phyloP scores from a whole-genome alignment of 1,284 basidiomycete species.

The Sphagnurus paluster region DNA sequence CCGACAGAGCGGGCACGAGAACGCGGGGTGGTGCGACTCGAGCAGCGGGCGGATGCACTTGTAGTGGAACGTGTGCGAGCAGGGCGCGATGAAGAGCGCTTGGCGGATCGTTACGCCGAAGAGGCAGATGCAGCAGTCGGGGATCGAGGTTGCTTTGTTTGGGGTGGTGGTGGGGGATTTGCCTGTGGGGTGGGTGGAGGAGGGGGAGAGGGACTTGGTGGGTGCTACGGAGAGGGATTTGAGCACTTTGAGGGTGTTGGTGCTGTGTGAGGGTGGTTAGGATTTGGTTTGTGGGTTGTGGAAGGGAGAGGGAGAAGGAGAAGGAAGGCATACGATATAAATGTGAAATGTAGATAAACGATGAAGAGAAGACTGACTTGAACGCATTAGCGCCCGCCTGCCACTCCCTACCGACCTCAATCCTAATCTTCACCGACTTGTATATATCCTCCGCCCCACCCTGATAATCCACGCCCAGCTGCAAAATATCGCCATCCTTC shows the following conservation, averaged over 20 bases:
- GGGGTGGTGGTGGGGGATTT: slow-evolving; percentile 11
- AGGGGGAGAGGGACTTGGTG: background rate
- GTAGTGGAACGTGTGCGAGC: slow-evolving; percentile 97
- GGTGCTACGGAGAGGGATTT: slow-evolving; percentile 61
- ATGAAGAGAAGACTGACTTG: slow-evolving; percentile 70
- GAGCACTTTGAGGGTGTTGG: slow-evolving; percentile 68
- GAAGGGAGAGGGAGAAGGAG: background rate
- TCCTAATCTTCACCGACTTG: slow-evolving; percentile 95
- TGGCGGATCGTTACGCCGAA: slow-evolving; percentile 95
- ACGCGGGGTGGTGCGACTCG: slow-evolving; percentile 86
- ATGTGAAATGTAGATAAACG: no score
- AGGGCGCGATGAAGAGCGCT: slow-evolving; percentile 95
- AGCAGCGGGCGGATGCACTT: slow-evolving; percentile 96
- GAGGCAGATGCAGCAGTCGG: slow-evolving; percentile 95
- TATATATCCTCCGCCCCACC: slow-evolving; percentile 98
- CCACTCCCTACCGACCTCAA: slow-evolving; percentile 92
- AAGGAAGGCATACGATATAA: no score
- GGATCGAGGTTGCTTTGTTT: slow-evolving; percentile 44
- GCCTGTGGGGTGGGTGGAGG: slow-evolving; percentile 10
- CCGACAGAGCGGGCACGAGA: slow-evolving; percentile 93
- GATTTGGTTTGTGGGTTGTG: background rate
- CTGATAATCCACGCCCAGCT: slow-evolving; percentile 98
- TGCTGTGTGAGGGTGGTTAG: slow-evolving; percentile 3
- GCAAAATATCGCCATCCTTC: slow-evolving; percentile 93
- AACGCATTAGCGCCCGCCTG: slow-evolving; percentile 88